These are phyloP conservation scores for Papiliotrema laurentii DNA, from an alignment of 1,284 basidiomycete species.

Conservation along the genomic window DNA sequence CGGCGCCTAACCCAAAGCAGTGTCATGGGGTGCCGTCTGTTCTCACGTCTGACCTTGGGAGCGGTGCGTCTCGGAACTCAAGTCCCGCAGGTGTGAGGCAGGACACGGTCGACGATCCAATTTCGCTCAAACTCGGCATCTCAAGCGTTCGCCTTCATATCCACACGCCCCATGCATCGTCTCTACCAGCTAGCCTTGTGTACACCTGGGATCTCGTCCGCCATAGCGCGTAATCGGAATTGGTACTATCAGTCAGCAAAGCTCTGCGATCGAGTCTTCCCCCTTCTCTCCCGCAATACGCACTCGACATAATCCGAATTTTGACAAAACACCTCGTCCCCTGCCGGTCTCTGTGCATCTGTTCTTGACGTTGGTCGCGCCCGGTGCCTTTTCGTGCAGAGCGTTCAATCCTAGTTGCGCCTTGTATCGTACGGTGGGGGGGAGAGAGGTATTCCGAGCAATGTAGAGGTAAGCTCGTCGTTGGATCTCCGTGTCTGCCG, in stretches of 20 bases:
- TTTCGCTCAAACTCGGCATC: too few relatives aligned
- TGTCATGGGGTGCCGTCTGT: too few relatives aligned
- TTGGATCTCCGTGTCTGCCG: conserved; percentile 66
- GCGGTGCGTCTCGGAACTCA: too few relatives aligned
- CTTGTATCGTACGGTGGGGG: conserved; percentile 82
- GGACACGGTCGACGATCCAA: too few relatives aligned
- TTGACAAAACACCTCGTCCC: conserved; percentile 75
- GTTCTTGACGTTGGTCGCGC: conserved; percentile 80
- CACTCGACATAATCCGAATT: conserved; percentile 82
- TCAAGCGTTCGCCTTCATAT: neutral
- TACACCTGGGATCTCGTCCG: conserved; percentile 76
- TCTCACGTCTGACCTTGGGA: too few relatives aligned
- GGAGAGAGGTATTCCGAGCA: conserved; percentile 78
- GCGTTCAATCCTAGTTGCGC: conserved; percentile 93
- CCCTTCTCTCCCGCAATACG: too few relatives aligned
- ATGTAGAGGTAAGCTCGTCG: conserved; percentile 84
- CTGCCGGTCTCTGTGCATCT: conserved; percentile 78
- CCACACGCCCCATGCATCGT: neutral
- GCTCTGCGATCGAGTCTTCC: conserved; percentile 53
- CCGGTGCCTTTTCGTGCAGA: conserved; percentile 69
- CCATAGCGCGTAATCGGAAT: conserved; percentile 76
- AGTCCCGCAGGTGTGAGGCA: too few relatives aligned
- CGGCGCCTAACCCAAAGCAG: too few relatives aligned
- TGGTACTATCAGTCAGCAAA: conserved; percentile 60
- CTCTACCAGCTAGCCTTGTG: conserved; percentile 81